A percentile compares a stretch with the other conserved stretches of the same genome.
phyloP scores from a whole-genome alignment of 495 filamentous ascomycete species.

The Achaetomiella virescens region DNA sequence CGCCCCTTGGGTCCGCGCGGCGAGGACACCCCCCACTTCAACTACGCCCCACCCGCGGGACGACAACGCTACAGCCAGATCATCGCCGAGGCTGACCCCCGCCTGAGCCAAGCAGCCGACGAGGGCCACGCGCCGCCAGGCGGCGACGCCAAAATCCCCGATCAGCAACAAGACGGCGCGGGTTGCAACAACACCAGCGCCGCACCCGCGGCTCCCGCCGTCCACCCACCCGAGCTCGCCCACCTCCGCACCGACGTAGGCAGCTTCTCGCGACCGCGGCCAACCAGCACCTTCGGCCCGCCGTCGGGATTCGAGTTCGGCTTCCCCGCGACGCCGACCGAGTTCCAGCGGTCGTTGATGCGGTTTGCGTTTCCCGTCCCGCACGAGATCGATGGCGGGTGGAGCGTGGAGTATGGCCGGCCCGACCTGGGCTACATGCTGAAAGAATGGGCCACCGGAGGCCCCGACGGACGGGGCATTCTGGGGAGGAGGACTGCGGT shows the following conservation, averaged over 20 bases:
- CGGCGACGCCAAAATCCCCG: background rate
- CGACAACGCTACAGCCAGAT: constrained; percentile 32
- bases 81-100: constrained; percentile 22
- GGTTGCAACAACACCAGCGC: constrained; percentile 5
- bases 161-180: constrained; percentile 3
- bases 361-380: constrained; percentile 73
- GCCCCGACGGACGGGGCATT: constrained; percentile 51
- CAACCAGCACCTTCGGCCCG: constrained; percentile 40
- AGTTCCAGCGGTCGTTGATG: constrained; percentile 76
- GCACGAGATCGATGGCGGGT: constrained; percentile 67
- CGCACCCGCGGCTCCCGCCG: background rate
- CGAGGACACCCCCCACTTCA: constrained; percentile 42
- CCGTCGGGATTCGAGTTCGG: constrained; percentile 64
- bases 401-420: constrained; percentile 89
- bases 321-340: constrained; percentile 66
- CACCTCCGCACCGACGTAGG: constrained; percentile 46
- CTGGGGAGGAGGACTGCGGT: constrained; percentile 83
- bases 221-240: constrained; percentile 43
- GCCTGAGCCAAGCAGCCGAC: constrained; percentile 24
- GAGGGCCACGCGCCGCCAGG: constrained; percentile 8
- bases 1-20: constrained; percentile 38
- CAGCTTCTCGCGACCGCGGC: constrained; percentile 21
- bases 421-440: constrained; percentile 83
- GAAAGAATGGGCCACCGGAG: constrained; percentile 62
- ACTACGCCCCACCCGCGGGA: constrained; percentile 46